Evolutionary conservation across 441 rosid genomes (phyloP).

Genomic region (Euphorbia corollata): DNA sequence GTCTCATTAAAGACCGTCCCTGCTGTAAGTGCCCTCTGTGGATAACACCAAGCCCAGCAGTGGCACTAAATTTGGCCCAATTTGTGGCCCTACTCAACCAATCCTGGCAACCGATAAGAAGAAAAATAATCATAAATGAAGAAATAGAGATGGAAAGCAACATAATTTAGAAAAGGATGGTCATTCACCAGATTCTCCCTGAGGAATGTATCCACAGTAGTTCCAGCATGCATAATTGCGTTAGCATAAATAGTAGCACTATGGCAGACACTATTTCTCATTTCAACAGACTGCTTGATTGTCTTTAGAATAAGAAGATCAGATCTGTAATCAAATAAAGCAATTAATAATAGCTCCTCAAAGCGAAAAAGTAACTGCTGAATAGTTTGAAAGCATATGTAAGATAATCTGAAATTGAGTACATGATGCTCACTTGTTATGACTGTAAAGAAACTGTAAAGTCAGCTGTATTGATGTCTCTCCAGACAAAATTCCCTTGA

Average conservation of each 20-base stretch:
- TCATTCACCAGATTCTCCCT: slow-evolving; percentile 78
- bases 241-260: slow-evolving; percentile 95
- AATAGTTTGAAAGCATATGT: not conserved
- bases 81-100: slow-evolving; percentile 99
- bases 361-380: not conserved
- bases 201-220: slow-evolving; percentile 90
- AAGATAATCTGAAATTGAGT: not conserved
- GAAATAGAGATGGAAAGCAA: not conserved
- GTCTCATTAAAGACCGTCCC: slow-evolving; percentile 93
- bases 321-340: slow-evolving; percentile 43
- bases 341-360: not conserved
- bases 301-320: slow-evolving; percentile 88
- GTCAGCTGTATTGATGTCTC: slow-evolving; percentile 89
- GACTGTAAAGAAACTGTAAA: slow-evolving; percentile 83
- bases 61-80: slow-evolving; percentile 98
- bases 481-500: slow-evolving; percentile 84
- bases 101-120: slow-evolving; percentile 47
- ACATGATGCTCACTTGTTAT: slow-evolving; percentile 60
- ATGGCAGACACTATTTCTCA: slow-evolving; percentile 96
- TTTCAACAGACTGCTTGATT: slow-evolving; percentile 92
- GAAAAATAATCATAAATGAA: slow-evolving; percentile 5
- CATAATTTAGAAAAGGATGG: not conserved
- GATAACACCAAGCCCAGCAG: slow-evolving; percentile 92
- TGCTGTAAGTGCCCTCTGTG: slow-evolving; percentile 86
- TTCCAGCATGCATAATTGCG: slow-evolving; percentile 99